phyloP scores from a whole-genome alignment of 2,329 filamentous ascomycete species.

The Aspergillus carbonarius region DNA sequence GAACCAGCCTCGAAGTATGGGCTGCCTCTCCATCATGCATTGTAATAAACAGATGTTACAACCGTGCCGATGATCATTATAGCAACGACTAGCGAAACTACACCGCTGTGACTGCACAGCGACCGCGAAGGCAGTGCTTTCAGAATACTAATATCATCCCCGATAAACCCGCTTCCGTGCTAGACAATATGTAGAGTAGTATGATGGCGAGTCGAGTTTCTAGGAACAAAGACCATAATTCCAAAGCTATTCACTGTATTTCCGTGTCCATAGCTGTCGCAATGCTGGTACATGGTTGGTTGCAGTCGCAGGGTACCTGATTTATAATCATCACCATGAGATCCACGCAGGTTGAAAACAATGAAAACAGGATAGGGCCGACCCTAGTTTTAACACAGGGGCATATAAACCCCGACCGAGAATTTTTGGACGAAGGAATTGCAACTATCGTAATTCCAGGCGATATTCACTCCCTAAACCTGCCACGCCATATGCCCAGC shows the following conservation, averaged over 20 bases:
- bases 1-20: neutral
- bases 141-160: neutral
- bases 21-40: neutral
- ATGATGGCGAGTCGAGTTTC: too few relatives aligned
- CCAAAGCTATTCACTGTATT: too few relatives aligned
- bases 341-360: neutral
- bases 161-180: too few relatives aligned
- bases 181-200: too few relatives aligned
- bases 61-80: neutral
- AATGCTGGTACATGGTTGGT: neutral
- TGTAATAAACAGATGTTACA: neutral
- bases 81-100: neutral
- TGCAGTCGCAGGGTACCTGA: neutral
- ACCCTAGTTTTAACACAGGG: neutral
- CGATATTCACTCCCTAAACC: neutral
- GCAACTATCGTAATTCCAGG: neutral
- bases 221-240: too few relatives aligned
- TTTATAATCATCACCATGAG: neutral
- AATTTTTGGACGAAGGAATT: neutral
- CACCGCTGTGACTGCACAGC: neutral
- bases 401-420: neutral
- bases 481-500: neutral
- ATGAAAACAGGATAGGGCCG: constrained; percentile 9
- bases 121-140: neutral
- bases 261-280: neutral